Evolutionary conservation across 1,284 basidiomycete species (phyloP).

Genomic region (Tilletia setariae): DNA sequence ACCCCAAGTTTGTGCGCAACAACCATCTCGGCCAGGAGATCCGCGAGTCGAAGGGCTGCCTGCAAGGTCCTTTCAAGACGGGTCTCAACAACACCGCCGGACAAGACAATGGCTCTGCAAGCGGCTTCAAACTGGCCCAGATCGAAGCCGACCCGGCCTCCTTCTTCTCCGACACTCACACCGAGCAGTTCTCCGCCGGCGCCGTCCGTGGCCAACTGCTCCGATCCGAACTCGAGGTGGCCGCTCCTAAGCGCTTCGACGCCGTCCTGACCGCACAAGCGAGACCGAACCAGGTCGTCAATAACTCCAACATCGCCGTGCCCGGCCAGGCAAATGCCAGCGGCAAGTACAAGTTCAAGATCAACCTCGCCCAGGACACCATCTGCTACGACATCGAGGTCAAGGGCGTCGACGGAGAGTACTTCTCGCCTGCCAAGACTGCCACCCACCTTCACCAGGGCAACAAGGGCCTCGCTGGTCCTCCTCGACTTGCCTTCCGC

Average conservation of each 20-base stretch:
- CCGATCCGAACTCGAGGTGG: slow-evolving; percentile 22
- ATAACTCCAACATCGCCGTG: background rate
- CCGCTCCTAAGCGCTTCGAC: slow-evolving; percentile 20
- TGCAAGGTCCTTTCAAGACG: slow-evolving; percentile 54
- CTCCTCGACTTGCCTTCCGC: slow-evolving; percentile 26
- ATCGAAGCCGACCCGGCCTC: slow-evolving; percentile 51
- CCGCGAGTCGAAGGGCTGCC: slow-evolving; percentile 35
- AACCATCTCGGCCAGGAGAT: slow-evolving; percentile 21
- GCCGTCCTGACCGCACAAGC: slow-evolving; percentile 17
- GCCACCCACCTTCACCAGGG: slow-evolving; percentile 31
- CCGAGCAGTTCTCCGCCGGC: slow-evolving; percentile 46
- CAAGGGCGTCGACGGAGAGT: slow-evolving; percentile 25
- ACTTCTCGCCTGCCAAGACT: slow-evolving; percentile 26
- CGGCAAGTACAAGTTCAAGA: slow-evolving; percentile 21
- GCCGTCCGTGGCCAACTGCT: slow-evolving; percentile 55
- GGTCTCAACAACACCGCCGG: slow-evolving; percentile 27
- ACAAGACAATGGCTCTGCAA: slow-evolving; percentile 22
- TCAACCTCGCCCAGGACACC: slow-evolving; percentile 24
- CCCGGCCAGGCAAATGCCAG: slow-evolving; percentile 17
- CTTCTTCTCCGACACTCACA: slow-evolving; percentile 56
- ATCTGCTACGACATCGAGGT: slow-evolving; percentile 25
- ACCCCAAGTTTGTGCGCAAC: slow-evolving; percentile 32
- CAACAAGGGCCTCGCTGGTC: slow-evolving; percentile 18
- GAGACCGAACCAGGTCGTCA: slow-evolving; percentile 21
- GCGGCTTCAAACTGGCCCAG: slow-evolving; percentile 33